Conservation (phyloP, 225 moss, liverwort and hornwort genomes). For the Bryum argenteum region DNA sequence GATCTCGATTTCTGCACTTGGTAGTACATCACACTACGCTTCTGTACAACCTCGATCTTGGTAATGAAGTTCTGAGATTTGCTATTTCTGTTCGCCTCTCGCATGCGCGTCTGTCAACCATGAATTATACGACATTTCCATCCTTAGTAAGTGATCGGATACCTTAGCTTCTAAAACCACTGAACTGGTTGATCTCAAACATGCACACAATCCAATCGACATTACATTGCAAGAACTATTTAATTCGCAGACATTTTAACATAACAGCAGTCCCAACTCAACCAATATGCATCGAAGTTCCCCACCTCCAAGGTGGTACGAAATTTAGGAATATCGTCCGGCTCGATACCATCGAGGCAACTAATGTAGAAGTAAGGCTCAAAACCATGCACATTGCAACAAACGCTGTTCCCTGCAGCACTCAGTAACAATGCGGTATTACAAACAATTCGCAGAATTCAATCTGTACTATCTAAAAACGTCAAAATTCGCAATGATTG, state of each 20-base stretch:
- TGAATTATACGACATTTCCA: slow-evolving; percentile 1
- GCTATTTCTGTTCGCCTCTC: slow-evolving; percentile 76
- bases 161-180: not conserved
- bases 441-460: slow-evolving; percentile 11
- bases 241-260: slow-evolving; percentile 14
- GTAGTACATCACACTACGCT: slow-evolving; percentile 93
- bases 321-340: slow-evolving; percentile 77
- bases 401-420: slow-evolving; percentile 87
- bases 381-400: slow-evolving; percentile 98
- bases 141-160: not conserved
- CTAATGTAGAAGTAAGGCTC: slow-evolving; percentile 95
- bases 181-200: not conserved
- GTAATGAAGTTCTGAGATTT: slow-evolving; percentile 74
- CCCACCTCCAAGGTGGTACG: slow-evolving; percentile 82
- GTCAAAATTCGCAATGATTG: slow-evolving; percentile 3
- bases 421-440: slow-evolving; percentile 12
- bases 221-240: not conserved
- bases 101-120: slow-evolving; percentile 72
- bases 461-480: not conserved
- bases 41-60: slow-evolving; percentile 80
- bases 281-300: slow-evolving; percentile 2
- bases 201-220: not conserved
- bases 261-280: slow-evolving; percentile 5
- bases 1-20: slow-evolving; percentile 76
- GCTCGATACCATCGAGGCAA: slow-evolving; percentile 79